Base-by-base conservation (phyloP, 2,329 filamentous ascomycete species). In the Parastagonospora avenae region DNA sequence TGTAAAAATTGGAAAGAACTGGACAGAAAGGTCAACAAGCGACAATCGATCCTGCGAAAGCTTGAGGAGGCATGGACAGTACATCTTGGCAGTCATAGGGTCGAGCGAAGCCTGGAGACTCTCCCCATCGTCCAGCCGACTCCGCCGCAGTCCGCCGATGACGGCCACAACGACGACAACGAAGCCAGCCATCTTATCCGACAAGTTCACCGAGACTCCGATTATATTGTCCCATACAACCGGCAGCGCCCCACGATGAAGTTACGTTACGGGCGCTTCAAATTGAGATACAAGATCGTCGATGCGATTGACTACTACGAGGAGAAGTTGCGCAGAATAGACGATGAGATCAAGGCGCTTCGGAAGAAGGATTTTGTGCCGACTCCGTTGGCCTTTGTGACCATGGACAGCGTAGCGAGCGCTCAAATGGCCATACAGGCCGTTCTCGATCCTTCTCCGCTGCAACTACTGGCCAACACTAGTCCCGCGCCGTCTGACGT, bases 231-330 rank as follows among this genome's bases (percentile, higher is more conserved):
- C 8, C 75, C 76, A 0, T 79, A 81, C 58, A 64, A 72, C 2
- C 72, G 77, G 37, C 72, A 75, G 32, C 78, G 86, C 14, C 93
- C 94, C 0, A 88, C 82, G 59, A 82, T 87, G 14, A 87, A 85
- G 12, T 79, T 97, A 16, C 88, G 92, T 78, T 91, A 91, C 63
- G 93, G 94, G 1, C 84, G 86, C 12, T 80, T 96, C 38, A 85
- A 85, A 14, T 67, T 96, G 35, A 85, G 85, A 46, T 89, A 82
- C 64, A 87, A 83, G 57, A 87, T 83, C 48, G 85, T 94, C 2
- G 94, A 99, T 71, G 92, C 92, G 2, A 94, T 99, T 62, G 90
- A 97, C 71, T 94, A 97, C 71, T 97, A 92, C 66, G 89, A 95
- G 64, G 91, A 96, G 72, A 88, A 89, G 68, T 82, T 99, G 31